These are phyloP conservation scores for Meredithiella fracta DNA, from an alignment of 2,329 filamentous ascomycete genomes.

Conservation along the genomic window DNA sequence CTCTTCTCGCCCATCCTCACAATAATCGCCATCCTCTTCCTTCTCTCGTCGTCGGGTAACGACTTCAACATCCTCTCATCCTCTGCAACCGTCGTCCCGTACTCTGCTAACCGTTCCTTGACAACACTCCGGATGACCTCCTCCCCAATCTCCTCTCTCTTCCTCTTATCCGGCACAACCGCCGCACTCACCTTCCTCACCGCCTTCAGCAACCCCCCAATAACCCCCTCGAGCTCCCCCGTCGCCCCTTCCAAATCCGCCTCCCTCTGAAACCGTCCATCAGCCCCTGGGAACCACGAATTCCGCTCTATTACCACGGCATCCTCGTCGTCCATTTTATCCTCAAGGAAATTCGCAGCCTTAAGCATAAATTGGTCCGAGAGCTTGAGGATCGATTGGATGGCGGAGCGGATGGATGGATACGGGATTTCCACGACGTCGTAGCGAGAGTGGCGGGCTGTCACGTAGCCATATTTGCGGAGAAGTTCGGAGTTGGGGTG, in stretches of 20 bases:
- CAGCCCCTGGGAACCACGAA: conserved; percentile 32
- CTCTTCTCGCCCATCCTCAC: conserved; percentile 60
- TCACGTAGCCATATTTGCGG: conserved; percentile 77
- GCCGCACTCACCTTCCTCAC: conserved; percentile 29
- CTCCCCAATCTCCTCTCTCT: conserved; percentile 30
- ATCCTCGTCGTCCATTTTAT: conserved; percentile 46
- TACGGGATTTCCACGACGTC: conserved; percentile 70
- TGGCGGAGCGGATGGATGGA: conserved; percentile 34
- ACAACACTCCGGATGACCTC: conserved; percentile 26
- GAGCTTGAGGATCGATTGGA: conserved; percentile 25
- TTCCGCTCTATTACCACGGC: conserved; percentile 52
- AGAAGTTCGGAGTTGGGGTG: conserved; percentile 70
- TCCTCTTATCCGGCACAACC: conserved; percentile 32
- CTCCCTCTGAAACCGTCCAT: conserved; percentile 27
- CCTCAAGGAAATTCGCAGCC: conserved; percentile 34
- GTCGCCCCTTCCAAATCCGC: conserved; percentile 28
- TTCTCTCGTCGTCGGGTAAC: not conserved
- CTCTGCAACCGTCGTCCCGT: conserved; percentile 26
- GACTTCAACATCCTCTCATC: conserved; percentile 24
- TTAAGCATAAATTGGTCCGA: conserved; percentile 25
- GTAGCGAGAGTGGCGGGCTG: conserved; percentile 55
- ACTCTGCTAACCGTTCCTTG: conserved; percentile 25
- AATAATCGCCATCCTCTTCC: conserved; percentile 41
- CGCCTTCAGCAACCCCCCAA: conserved; percentile 33
- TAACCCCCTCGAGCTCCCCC: conserved; percentile 34